Evolutionary conservation across 768 basidiomycete species (phyloP).

Genomic region (Gymnopilus junonius): DNA sequence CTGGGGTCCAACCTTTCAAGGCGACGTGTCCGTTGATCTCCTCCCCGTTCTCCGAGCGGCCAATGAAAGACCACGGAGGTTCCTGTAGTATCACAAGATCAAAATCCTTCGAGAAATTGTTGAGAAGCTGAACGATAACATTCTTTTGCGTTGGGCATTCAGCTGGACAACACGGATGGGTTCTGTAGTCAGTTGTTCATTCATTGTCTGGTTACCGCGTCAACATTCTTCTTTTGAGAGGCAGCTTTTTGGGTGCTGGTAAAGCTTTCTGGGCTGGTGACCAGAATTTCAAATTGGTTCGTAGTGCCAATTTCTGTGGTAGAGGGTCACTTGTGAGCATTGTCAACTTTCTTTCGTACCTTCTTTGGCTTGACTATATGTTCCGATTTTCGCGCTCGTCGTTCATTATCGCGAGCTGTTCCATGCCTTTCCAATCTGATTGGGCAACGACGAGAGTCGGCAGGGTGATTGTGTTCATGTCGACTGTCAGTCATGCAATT

Average conservation of each 20-base stretch:
- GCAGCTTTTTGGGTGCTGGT: not conserved
- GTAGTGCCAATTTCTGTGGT: not conserved
- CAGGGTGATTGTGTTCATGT: slow-evolving; percentile 6
- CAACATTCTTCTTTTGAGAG: too few relatives aligned
- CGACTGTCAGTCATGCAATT: slow-evolving; percentile 2
- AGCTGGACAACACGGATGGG: slow-evolving; percentile 20
- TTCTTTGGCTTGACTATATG: slow-evolving; percentile 2
- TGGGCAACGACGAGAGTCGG: slow-evolving; percentile 12
- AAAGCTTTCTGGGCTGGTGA: not conserved
- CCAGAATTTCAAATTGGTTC: not conserved
- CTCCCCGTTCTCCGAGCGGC: slow-evolving; percentile 8
- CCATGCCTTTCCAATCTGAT: slow-evolving; percentile 11
- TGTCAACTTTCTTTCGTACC: not conserved
- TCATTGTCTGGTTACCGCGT: not conserved
- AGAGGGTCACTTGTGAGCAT: too few relatives aligned
- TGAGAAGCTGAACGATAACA: slow-evolving; percentile 14
- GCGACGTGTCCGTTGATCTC: slow-evolving; percentile 9
- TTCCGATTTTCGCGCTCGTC: not conserved
- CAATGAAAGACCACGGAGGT: slow-evolving; percentile 28
- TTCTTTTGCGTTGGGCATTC: slow-evolving; percentile 21
- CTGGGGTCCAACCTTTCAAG: slow-evolving; percentile 20
- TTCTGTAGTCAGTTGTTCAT: slow-evolving; percentile 1
- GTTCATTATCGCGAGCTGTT: slow-evolving; percentile 9
- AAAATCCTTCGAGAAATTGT: slow-evolving; percentile 17
- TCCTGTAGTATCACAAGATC: slow-evolving; percentile 31